Evolutionary conservation across 805 yeast genomes (phyloP).

Genomic region (Diddensiella transvaalensis): DNA sequence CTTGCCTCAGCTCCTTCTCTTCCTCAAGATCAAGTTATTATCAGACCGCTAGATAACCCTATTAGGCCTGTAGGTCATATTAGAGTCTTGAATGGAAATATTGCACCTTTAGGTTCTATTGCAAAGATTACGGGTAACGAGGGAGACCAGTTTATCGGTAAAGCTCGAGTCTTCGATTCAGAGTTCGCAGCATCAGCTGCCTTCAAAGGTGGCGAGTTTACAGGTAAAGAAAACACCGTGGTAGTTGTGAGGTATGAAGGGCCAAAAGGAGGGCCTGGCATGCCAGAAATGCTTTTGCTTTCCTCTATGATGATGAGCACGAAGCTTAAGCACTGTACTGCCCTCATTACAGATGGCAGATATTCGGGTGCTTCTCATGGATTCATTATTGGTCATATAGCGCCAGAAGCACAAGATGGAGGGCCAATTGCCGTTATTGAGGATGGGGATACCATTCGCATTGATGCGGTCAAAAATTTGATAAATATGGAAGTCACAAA

Average conservation of each 20-base stretch:
- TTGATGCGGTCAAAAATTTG: slow-evolving; percentile 85
- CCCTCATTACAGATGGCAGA: slow-evolving; percentile 93
- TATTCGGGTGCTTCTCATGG: slow-evolving; percentile 99
- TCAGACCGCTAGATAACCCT: slow-evolving; percentile 70
- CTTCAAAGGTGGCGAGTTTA: slow-evolving; percentile 83
- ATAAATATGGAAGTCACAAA: slow-evolving; percentile 74
- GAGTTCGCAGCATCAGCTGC: slow-evolving; percentile 79
- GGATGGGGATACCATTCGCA: slow-evolving; percentile 83
- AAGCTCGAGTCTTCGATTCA: slow-evolving; percentile 80
- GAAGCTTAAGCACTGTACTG: slow-evolving; percentile 83
- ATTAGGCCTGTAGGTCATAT: slow-evolving; percentile 86
- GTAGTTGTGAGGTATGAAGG: slow-evolving; percentile 94
- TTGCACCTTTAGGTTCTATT: slow-evolving; percentile 91
- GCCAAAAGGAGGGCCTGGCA: slow-evolving; percentile 98
- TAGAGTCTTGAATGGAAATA: slow-evolving; percentile 74
- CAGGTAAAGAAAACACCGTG: slow-evolving; percentile 88
- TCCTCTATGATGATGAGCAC: slow-evolving; percentile 97
- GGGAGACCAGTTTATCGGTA: slow-evolving; percentile 90
- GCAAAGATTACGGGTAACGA: slow-evolving; percentile 98
- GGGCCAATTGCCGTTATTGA: slow-evolving; percentile 93
- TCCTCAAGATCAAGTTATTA: slow-evolving; percentile 74
- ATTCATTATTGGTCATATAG: slow-evolving; percentile 93
- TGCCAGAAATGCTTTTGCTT: slow-evolving; percentile 99
- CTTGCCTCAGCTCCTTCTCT: slow-evolving; percentile 52
- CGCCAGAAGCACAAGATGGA: slow-evolving; percentile 96